Percentiles rank a stretch among this genome's conserved stretches.
These are phyloP conservation scores for Penicillium silybi DNA, from an alignment of 495 filamentous ascomycete species.

Conservation along the genomic window DNA sequence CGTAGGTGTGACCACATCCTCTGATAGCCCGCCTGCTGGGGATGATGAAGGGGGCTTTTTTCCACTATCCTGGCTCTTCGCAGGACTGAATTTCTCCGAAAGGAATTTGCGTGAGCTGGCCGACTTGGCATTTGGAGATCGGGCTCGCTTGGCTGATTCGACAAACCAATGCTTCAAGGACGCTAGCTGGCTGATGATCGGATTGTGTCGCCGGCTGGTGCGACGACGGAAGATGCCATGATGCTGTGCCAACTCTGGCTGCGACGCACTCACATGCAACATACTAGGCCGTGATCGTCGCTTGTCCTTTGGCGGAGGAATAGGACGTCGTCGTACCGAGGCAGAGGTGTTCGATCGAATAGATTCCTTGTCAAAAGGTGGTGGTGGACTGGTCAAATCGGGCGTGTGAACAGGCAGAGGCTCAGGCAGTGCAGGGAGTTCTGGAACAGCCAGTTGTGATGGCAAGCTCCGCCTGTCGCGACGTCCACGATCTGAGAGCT, in stretches of 20 bases:
- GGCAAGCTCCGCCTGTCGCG: conserved; percentile 55
- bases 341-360: conserved; percentile 65
- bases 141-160: conserved; percentile 69
- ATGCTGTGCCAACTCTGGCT: conserved; percentile 57
- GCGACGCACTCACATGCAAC: conserved; percentile 73
- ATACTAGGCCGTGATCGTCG: conserved; percentile 70
- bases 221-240: conserved; percentile 54
- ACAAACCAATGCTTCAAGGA: conserved; percentile 87
- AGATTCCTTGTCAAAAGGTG: conserved; percentile 74
- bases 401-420: conserved; percentile 36
- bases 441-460: conserved; percentile 51
- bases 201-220: conserved; percentile 56
- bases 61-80: conserved; percentile 36
- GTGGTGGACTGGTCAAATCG: conserved; percentile 46
- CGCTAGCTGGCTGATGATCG: conserved; percentile 72
- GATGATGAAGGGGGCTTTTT: conserved; percentile 28
- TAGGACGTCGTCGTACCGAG: conserved; percentile 60
- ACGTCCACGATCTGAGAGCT: conserved; percentile 43
- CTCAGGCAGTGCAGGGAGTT: conserved; percentile 72
- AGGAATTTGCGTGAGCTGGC: conserved; percentile 37
- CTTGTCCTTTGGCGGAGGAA: conserved; percentile 81
- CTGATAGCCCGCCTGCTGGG: conserved; percentile 13
- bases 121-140: conserved; percentile 53
- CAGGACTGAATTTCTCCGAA: conserved; percentile 41
- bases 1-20: conserved; percentile 36